These are phyloP conservation scores for Komagataella phaffii DNA, from an alignment of 805 yeast genomes.

Conservation along the genomic window DNA sequence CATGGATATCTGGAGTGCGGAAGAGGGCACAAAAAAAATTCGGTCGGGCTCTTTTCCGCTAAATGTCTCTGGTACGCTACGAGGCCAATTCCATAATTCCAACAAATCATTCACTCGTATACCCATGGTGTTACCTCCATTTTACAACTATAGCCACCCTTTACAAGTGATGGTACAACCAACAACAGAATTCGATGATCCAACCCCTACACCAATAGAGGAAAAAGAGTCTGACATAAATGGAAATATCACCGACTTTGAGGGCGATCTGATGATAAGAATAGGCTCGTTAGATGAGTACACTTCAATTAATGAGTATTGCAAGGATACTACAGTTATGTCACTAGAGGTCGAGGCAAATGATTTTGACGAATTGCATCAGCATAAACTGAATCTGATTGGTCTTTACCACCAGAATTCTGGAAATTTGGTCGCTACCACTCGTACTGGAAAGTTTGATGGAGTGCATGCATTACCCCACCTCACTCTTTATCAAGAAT, in stretches of 20 bases:
- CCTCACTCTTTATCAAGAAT: constrained; percentile 25
- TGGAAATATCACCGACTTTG: constrained; percentile 10
- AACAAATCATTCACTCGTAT: constrained; percentile 9
- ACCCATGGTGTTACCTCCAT: constrained; percentile 16
- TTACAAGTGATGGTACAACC: constrained; percentile 3
- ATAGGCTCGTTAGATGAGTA: not conserved
- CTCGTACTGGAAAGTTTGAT: constrained; percentile 51
- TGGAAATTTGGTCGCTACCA: constrained; percentile 46
- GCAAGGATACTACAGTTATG: constrained; percentile 18
- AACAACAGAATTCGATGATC: constrained; percentile 3
- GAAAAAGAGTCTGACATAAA: constrained; percentile 11
- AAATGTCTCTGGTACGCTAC: constrained; percentile 34
- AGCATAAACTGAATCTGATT: constrained; percentile 33
- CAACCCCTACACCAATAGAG: not conserved
- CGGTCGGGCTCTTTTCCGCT: constrained; percentile 12
- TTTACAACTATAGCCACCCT: constrained; percentile 10
- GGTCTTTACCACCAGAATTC: constrained; percentile 57
- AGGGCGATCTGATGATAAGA: constrained; percentile 6
- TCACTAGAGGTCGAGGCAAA: constrained; percentile 16
- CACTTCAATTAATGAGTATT: constrained; percentile 1
- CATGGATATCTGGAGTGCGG: constrained; percentile 36
- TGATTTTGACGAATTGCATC: constrained; percentile 34
- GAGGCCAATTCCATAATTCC: constrained; percentile 24
- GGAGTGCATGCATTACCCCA: constrained; percentile 54
- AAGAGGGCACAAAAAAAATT: constrained; percentile 6